These are phyloP conservation scores for Nitzschia sp. DNA, from an alignment of 108 stramenopile species.

Conservation along the genomic window DNA sequence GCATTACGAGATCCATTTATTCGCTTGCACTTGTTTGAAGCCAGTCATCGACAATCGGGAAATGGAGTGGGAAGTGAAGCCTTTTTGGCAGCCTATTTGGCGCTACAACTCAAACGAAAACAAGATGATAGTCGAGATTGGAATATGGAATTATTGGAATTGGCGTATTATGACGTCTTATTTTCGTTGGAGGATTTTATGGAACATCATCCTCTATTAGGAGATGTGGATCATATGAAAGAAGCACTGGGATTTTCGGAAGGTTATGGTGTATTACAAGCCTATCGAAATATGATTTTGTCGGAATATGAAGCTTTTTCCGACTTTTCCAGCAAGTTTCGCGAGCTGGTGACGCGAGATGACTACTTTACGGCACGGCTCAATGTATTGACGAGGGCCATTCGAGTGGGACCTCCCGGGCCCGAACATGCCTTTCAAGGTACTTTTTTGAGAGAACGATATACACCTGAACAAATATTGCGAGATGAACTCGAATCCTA, in stretches of 20 bases:
- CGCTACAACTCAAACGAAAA: conserved; percentile 17
- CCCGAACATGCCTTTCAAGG: conserved; percentile 39
- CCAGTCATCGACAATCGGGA: conserved; percentile 51
- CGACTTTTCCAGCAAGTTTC: conserved; percentile 46
- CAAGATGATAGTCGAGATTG: conserved; percentile 4
- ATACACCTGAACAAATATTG: conserved; percentile 28
- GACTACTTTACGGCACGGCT: conserved; percentile 66
- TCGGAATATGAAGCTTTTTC: conserved; percentile 67
- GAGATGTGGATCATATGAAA: conserved; percentile 30
- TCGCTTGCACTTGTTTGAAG: conserved; percentile 52
- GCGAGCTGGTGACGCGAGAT: conserved; percentile 34
- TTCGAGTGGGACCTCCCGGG: conserved; percentile 26
- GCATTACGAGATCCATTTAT: conserved; percentile 69
- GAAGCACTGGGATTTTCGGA: conserved; percentile 44
- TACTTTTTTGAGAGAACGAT: conserved; percentile 28
- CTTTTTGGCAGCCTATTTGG: conserved; percentile 69
- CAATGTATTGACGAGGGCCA: conserved; percentile 69
- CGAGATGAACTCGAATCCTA: conserved; percentile 55
- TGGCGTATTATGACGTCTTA: conserved; percentile 39
- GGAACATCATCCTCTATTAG: conserved; percentile 59
- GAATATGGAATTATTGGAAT: conserved; percentile 15
- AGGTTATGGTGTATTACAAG: conserved; percentile 43
- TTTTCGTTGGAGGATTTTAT: conserved; percentile 51
- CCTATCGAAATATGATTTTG: conserved; percentile 59
- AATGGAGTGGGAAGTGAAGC: conserved; percentile 70